Percentiles rank a stretch among this genome's conserved stretches.
phyloP scores from a whole-genome alignment of 2,329 filamentous ascomycete genomes.

The Apiospora koreana region DNA sequence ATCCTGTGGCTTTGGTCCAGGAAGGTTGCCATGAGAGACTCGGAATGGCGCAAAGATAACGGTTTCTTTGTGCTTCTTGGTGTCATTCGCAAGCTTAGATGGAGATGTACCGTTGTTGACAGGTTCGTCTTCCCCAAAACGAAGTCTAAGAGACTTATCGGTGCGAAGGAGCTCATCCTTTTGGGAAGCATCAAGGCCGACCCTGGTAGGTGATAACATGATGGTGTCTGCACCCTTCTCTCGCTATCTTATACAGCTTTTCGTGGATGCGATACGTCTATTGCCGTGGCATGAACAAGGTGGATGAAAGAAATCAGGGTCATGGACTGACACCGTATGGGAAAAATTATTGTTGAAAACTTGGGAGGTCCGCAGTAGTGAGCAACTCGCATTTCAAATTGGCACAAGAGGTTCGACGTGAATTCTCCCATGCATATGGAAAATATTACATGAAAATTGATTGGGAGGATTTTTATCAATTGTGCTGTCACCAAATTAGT shows the following conservation, averaged over 20 bases:
- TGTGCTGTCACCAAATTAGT: no score
- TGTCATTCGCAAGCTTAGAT: conserved; percentile 13
- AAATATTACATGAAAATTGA: no score
- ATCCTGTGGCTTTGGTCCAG: neutral
- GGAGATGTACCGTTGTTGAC: conserved; percentile 12
- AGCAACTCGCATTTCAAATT: neutral
- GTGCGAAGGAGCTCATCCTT: conserved; percentile 4
- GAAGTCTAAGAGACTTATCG: conserved; percentile 18
- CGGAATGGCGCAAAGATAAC: conserved; percentile 22
- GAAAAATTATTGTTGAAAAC: neutral
- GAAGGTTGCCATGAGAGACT: neutral
- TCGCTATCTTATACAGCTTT: neutral
- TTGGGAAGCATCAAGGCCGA: neutral
- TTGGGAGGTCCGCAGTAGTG: neutral
- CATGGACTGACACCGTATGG: neutral
- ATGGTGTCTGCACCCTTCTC: neutral
- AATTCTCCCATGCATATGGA: no score
- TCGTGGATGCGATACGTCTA: neutral
- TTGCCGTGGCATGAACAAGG: neutral
- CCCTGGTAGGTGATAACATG: conserved; percentile 1
- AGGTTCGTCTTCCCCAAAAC: conserved; percentile 19
- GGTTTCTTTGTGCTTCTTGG: conserved; percentile 17
- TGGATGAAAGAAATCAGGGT: neutral
- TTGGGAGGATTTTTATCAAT: no score
- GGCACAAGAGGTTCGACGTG: no score